Percentiles rank a stretch among this genome's conserved stretches.
Evolutionary conservation across 179 eudicot genomes (phyloP).

Genomic region (Silene coronaria): DNA sequence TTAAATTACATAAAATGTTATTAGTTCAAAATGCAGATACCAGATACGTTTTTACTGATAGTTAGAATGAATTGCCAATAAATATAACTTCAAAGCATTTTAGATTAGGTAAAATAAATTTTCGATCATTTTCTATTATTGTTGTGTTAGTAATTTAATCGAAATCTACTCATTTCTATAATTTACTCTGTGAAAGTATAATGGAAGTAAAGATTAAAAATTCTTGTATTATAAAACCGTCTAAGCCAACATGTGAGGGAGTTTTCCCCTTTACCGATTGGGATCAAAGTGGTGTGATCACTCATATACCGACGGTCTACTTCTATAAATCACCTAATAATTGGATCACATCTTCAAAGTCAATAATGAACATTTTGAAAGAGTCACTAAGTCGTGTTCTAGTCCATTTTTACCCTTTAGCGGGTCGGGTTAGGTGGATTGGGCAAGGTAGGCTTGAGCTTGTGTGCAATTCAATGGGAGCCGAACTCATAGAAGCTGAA

Average conservation of each 20-base stretch:
- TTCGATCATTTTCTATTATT: not conserved
- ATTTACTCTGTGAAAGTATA: not conserved
- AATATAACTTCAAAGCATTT: not conserved
- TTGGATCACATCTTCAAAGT: constrained; percentile 19
- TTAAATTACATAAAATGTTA: not conserved
- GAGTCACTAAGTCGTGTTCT: constrained; percentile 27
- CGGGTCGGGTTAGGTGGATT: constrained; percentile 28
- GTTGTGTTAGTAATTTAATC: too few relatives aligned
- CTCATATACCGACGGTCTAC: constrained; percentile 26
- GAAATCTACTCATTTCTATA: not conserved
- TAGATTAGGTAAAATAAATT: not conserved
- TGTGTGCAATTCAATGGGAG: constrained; percentile 24
- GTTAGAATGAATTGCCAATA: not conserved
- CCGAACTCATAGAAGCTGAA: constrained; percentile 34
- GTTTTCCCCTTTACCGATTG: constrained; percentile 23
- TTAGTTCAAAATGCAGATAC: not conserved
- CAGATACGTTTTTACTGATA: not conserved
- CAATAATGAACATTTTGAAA: constrained; percentile 21
- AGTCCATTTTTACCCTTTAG: constrained; percentile 31
- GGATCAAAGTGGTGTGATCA: constrained; percentile 33
- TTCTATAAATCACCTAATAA: constrained; percentile 24
- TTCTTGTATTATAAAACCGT: constrained; percentile 22
- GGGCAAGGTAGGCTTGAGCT: constrained; percentile 34
- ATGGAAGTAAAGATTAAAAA: constrained; percentile 19
- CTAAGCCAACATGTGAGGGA: constrained; percentile 22